A percentile compares a stretch with the other conserved stretches of the same genome.
Evolutionary conservation across 2,329 filamentous ascomycete species (phyloP).

Genomic region (Fusarium palustre): DNA sequence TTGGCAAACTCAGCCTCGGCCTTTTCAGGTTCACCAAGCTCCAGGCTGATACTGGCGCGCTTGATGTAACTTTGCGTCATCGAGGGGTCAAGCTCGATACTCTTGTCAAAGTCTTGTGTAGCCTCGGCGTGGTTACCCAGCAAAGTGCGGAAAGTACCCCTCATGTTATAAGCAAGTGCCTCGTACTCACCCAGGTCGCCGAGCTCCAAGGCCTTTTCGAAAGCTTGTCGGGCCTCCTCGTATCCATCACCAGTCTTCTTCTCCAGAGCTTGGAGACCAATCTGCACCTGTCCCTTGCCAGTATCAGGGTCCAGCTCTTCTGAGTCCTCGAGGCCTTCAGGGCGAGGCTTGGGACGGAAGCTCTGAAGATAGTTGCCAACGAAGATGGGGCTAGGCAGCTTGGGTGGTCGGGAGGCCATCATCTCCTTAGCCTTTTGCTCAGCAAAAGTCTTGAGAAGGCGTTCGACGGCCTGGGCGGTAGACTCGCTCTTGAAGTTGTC

Average conservation of each 20-base stretch:
- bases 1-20: slow-evolving; percentile 89
- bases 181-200: slow-evolving; percentile 84
- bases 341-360: slow-evolving; percentile 86
- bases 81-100: slow-evolving; percentile 86
- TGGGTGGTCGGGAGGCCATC: slow-evolving; percentile 84
- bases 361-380: slow-evolving; percentile 99
- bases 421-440: slow-evolving; percentile 94
- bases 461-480: slow-evolving; percentile 89
- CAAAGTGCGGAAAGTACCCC: slow-evolving; percentile 94
- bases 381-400: slow-evolving; percentile 94
- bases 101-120: slow-evolving; percentile 88
- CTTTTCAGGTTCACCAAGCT: slow-evolving; percentile 88
- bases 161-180: slow-evolving; percentile 94
- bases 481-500: slow-evolving; percentile 94
- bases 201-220: slow-evolving; percentile 87
- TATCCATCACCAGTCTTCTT: slow-evolving; percentile 93
- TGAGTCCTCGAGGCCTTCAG: slow-evolving; percentile 83
- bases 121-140: slow-evolving; percentile 88
- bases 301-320: slow-evolving; percentile 81
- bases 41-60: slow-evolving; percentile 96
- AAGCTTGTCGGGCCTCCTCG: slow-evolving; percentile 85
- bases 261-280: slow-evolving; percentile 82
- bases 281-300: slow-evolving; percentile 86
- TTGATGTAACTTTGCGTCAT: slow-evolving; percentile 99
- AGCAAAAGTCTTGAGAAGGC: slow-evolving; percentile 95